Percentiles rank a stretch among this genome's conserved stretches.
phyloP scores from a whole-genome alignment of 495 filamentous ascomycete genomes.

The Penicillium canariense region DNA sequence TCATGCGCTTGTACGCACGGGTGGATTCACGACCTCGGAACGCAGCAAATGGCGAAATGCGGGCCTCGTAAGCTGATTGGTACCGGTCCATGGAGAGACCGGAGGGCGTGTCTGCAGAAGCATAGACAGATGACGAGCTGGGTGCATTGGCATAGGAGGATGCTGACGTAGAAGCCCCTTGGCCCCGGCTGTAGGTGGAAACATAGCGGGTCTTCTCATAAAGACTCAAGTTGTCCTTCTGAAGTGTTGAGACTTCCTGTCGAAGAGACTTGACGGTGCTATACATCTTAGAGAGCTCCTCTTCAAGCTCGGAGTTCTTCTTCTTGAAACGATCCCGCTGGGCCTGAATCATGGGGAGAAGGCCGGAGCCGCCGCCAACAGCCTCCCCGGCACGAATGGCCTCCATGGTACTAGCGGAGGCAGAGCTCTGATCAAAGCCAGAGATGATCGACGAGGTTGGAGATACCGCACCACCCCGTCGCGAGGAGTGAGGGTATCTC shows the following conservation, averaged over 20 bases:
- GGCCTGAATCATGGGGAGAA: conserved; percentile 96
- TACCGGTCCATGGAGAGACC: conserved; percentile 81
- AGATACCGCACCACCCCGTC: conserved; percentile 64
- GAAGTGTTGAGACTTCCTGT: conserved; percentile 86
- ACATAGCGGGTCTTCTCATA: conserved; percentile 99
- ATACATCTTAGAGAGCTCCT: conserved; percentile 82
- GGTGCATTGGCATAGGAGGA: conserved; percentile 70
- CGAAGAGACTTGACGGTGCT: conserved; percentile 79
- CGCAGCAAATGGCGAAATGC: conserved; percentile 91
- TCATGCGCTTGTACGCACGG: conserved; percentile 94
- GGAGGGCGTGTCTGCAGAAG: conserved; percentile 56
- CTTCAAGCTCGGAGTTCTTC: conserved; percentile 86
- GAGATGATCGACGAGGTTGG: conserved; percentile 98
- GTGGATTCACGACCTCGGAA: conserved; percentile 90
- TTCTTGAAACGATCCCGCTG: conserved; percentile 98
- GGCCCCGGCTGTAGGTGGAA: conserved; percentile 78
- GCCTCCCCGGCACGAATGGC: conserved; percentile 64
- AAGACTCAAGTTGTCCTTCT: conserved; percentile 93
- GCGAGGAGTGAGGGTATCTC: conserved; percentile 73
- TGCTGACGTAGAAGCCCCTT: conserved; percentile 63
- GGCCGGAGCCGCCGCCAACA: conserved; percentile 80
- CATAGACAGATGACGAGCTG: conserved; percentile 68
- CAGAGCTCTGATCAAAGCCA: conserved; percentile 69
- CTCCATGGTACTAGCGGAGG: conserved; percentile 50
- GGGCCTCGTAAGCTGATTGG: conserved; percentile 88